Evolutionary conservation across 805 yeast genomes (phyloP).

Genomic region (Saturnispora serradocipensis): DNA sequence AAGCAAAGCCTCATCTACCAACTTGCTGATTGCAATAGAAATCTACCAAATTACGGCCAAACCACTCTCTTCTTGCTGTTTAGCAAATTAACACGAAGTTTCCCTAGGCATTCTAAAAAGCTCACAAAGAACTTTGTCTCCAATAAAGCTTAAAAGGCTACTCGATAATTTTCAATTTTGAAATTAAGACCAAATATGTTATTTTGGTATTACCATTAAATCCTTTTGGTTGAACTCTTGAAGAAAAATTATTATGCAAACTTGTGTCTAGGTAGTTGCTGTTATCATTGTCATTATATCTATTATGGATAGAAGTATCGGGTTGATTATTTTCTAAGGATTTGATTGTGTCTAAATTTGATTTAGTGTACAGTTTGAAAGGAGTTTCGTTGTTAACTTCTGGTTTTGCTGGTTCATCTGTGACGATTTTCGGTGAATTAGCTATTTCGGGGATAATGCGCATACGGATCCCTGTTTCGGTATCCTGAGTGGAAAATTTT

Average conservation of each 20-base stretch:
- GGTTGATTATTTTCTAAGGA: not conserved
- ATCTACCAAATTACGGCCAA: no score
- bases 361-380: not conserved
- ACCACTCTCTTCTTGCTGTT: no score
- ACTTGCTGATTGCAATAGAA: no score
- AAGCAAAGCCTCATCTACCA: no score
- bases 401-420: not conserved
- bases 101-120: no score
- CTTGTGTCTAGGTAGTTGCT: not conserved
- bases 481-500: not conserved
- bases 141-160: no score
- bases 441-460: constrained; percentile 7
- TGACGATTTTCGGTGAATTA: not conserved
- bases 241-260: not conserved
- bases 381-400: not conserved
- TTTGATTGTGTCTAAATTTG: not conserved
- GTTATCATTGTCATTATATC: not conserved
- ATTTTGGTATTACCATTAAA: not conserved
- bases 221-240: not conserved
- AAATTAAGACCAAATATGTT: not conserved
- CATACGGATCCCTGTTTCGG: not conserved
- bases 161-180: not conserved
- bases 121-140: no score
- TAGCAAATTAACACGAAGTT: no score
- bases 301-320: not conserved